phyloP scores from a whole-genome alignment of 306 rosid genomes.

The Ammopiptanthus mongolicus region DNA sequence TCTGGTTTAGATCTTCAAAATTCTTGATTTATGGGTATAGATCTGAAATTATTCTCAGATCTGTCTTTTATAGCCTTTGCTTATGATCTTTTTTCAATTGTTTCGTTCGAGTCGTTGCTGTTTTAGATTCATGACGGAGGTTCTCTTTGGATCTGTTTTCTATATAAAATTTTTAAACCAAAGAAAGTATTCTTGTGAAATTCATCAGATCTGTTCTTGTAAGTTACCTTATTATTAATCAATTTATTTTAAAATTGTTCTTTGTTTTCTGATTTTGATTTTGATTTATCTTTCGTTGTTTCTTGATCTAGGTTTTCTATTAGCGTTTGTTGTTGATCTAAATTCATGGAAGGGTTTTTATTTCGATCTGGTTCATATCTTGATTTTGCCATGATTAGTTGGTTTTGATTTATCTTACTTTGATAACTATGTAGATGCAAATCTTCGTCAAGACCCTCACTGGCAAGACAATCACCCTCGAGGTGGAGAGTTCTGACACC shows the following conservation, averaged over 20 bases:
- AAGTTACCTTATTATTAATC: too few relatives aligned
- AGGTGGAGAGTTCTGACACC: constrained; percentile 64
- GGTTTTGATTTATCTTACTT: background rate
- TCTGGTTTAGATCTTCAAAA: background rate
- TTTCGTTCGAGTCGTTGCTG: too few relatives aligned
- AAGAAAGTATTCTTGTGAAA: too few relatives aligned
- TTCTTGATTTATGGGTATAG: background rate
- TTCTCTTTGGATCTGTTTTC: background rate
- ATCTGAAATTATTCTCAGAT: background rate
- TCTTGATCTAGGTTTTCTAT: too few relatives aligned
- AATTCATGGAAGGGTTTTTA: background rate
- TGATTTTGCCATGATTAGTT: too few relatives aligned
- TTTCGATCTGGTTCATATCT: background rate
- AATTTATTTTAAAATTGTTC: too few relatives aligned
- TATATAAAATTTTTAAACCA: background rate
- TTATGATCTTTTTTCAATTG: too few relatives aligned
- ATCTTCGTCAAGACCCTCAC: constrained; percentile 66
- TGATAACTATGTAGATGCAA: constrained; percentile 39
- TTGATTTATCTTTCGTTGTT: background rate
- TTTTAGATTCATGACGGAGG: background rate
- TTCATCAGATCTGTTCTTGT: background rate
- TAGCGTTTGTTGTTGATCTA: background rate
- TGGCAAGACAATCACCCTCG: constrained; percentile 67
- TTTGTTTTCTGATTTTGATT: too few relatives aligned
- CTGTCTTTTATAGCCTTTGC: background rate